Percentiles rank a stretch among this genome's conserved stretches.
Conservation (phyloP, 345 rosid genomes). For the Arabidopsis suecica region DNA sequence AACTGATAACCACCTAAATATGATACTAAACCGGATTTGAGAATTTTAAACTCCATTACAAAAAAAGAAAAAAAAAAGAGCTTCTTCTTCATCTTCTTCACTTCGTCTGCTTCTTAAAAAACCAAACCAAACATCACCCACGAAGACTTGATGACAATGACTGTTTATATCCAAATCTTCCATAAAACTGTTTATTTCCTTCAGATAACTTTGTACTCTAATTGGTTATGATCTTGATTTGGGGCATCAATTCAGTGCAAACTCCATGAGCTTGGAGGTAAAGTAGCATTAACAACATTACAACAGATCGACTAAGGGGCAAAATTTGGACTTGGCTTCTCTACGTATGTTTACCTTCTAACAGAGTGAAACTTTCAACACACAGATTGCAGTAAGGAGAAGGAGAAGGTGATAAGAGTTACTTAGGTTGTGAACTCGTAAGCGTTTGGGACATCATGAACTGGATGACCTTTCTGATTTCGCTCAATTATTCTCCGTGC, state of each 20-base stretch:
- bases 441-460: slow-evolving; percentile 91
- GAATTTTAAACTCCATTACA: too few relatives aligned
- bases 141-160: too few relatives aligned
- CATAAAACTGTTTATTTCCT: too few relatives aligned
- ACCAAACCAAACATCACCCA: too few relatives aligned
- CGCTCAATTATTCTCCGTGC: slow-evolving; percentile 77
- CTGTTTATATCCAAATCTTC: too few relatives aligned
- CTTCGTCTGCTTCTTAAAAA: too few relatives aligned
- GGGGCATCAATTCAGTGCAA: neutral
- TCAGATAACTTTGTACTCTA: neutral
- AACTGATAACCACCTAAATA: too few relatives aligned
- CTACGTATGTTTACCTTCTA: neutral
- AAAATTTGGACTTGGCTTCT: neutral
- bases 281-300: neutral
- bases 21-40: too few relatives aligned
- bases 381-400: neutral
- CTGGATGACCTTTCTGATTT: slow-evolving; percentile 82
- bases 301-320: neutral
- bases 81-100: too few relatives aligned
- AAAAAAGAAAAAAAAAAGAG: too few relatives aligned
- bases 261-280: neutral
- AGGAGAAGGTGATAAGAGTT: neutral
- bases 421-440: slow-evolving; percentile 56
- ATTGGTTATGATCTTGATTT: neutral
- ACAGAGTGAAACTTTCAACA: neutral